phyloP scores from a whole-genome alignment of 192 early-diverging fungal species.

The Phlyctochytrium planicorne region DNA sequence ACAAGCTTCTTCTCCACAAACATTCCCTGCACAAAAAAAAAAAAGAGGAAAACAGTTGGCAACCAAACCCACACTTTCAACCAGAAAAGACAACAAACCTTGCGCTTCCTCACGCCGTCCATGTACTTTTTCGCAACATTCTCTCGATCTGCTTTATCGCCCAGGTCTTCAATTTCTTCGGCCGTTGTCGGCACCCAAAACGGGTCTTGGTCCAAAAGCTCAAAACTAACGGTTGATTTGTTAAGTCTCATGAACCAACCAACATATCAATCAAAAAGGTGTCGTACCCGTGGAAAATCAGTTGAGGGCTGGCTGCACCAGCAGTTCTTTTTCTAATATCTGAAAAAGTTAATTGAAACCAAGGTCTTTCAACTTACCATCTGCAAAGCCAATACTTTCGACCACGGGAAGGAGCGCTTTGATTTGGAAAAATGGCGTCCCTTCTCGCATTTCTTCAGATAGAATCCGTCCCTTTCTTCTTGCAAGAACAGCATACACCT shows the following conservation, averaged over 20 bases:
- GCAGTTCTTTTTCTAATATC: conserved; percentile 95
- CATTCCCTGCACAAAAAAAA: conserved; percentile 61
- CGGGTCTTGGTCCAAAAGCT: conserved; percentile 88
- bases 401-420: conserved; percentile 86
- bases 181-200: conserved; percentile 99
- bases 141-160: conserved; percentile 95
- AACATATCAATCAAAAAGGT: no score
- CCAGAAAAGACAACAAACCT: conserved; percentile 41
- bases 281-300: conserved; percentile 85
- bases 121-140: conserved; percentile 96
- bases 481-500: conserved; percentile 92
- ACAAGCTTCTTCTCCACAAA: conserved; percentile 91
- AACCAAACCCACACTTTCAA: conserved; percentile 70
- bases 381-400: conserved; percentile 98
- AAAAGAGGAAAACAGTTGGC: conserved; percentile 65
- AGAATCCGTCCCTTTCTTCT: conserved; percentile 88
- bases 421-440: conserved; percentile 94
- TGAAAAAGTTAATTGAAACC: conserved; percentile 25
- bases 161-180: conserved; percentile 96
- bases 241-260: no score
- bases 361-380: conserved; percentile 51
- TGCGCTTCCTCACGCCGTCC: conserved; percentile 90
- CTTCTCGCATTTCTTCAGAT: conserved; percentile 96
- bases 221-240: conserved; percentile 56
- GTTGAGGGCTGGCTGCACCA: conserved; percentile 91